phyloP scores from a whole-genome alignment of 495 filamentous ascomycete species.

The Penicillium silybi region DNA sequence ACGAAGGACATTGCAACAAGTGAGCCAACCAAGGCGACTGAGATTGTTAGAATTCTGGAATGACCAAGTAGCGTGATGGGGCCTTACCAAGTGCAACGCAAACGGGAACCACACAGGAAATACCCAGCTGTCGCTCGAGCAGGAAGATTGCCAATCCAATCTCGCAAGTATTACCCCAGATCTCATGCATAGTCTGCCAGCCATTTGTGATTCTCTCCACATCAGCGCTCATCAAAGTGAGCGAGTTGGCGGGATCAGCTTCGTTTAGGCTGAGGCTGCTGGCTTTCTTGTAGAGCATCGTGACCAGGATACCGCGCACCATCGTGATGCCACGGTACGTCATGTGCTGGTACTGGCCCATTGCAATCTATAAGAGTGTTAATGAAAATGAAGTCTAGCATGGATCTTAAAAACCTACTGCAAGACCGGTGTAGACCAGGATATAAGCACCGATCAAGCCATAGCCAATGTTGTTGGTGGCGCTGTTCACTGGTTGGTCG shows the following conservation, averaged over 20 bases:
- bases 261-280: constrained; percentile 37
- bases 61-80: no score
- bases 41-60: constrained; percentile 5
- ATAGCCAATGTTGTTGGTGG: constrained; percentile 51
- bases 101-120: constrained; percentile 49
- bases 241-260: constrained; percentile 46
- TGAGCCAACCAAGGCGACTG: constrained; percentile 28
- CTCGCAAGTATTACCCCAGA: constrained; percentile 57
- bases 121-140: constrained; percentile 53
- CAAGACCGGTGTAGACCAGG: constrained; percentile 59
- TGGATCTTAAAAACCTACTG: constrained; percentile 52
- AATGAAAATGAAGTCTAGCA: constrained; percentile 6
- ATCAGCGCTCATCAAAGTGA: constrained; percentile 63
- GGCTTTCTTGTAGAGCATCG: constrained; percentile 53
- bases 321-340: constrained; percentile 56
- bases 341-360: constrained; percentile 52
- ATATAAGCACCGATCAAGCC: constrained; percentile 63
- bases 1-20: constrained; percentile 34
- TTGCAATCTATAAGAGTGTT: constrained; percentile 24
- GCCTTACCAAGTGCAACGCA: constrained; percentile 44
- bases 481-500: constrained; percentile 32
- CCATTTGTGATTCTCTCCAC: constrained; percentile 51
- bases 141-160: constrained; percentile 57
- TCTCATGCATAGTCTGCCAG: constrained; percentile 49
- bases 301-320: constrained; percentile 54